Conservation (phyloP, 305 asterid genomes). For the Fraxinus ornus region DNA sequence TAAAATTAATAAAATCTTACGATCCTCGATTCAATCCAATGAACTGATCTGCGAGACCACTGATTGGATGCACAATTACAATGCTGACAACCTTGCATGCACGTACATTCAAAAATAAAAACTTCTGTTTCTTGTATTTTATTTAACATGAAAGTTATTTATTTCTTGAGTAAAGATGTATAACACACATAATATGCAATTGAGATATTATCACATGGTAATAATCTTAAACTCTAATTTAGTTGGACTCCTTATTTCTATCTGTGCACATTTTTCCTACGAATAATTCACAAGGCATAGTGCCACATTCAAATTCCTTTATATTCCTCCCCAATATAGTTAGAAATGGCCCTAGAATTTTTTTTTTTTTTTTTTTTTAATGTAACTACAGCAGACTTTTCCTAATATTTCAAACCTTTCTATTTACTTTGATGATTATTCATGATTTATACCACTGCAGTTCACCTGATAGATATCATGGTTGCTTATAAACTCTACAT, state of each 20-base stretch:
- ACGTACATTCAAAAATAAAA: not conserved
- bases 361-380: not conserved
- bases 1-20: too few relatives aligned
- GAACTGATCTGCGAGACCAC: not conserved
- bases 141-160: not conserved
- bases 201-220: not conserved
- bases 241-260: not conserved
- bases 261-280: not conserved
- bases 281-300: not conserved
- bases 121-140: not conserved
- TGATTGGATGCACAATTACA: not conserved
- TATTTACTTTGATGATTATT: slow-evolving; percentile 11
- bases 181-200: not conserved
- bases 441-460: slow-evolving; percentile 4
- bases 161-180: not conserved
- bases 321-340: not conserved
- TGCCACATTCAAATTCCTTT: not conserved
- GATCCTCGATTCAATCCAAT: not conserved
- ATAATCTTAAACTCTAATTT: not conserved
- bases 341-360: not conserved
- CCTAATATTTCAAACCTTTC: slow-evolving; percentile 4
- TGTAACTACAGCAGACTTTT: not conserved
- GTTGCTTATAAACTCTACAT: slow-evolving; percentile 33
- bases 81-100: not conserved
- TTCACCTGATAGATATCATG: slow-evolving; percentile 18